Evolutionary conservation across 140 eudicot genomes (phyloP), one percentile per base, ranked within the genome.

Genomic region (Erigeron philadelphicus): DNA sequence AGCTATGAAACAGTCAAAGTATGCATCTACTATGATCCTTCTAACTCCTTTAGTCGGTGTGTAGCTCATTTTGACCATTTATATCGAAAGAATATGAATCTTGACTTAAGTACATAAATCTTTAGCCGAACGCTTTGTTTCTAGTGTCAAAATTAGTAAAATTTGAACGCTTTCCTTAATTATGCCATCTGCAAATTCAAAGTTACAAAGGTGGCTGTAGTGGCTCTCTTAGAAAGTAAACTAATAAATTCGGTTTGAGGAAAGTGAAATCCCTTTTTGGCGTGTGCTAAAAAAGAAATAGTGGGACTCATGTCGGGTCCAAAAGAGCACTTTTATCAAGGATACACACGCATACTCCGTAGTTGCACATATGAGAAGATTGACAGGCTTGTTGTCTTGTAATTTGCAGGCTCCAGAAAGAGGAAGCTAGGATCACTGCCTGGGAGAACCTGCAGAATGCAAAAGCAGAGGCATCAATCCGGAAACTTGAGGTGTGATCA

Each of bases 401-500:
- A 75, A 67, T 72, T 47, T 72, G 78, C 84, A 92, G 96, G 81
- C 77, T 79, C 61, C 86, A 83, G 67, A 86, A 82, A 76, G 90
- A 92, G 79, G 95, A 86, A 81, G 90, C 92, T 64, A 83, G 82
- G 80, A 88, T 92, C 58, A 72, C 75, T 59, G 98, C 98, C 16
- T 92, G 98, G 98, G 98, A 92, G 80, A 88, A 92, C 75, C 78
- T 92, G 77, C 96, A 92, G 75, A 92, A 88, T 82, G 98, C 98
- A 43, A 88, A 92, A 84, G 95, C 96, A 11, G 98, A 92, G 66
- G 92, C 96, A 40, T 90, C 92, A 45, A 83, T 88, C 13, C 87
- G 82, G 40, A 92, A 82, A 72, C 96, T 92, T 23, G 98, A 92
- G 96, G 98, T 91, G 53, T n/a, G 82, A 59, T 59, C 66, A 57